phyloP scores from a whole-genome alignment of 2,329 filamentous ascomycete species.

The Blastomyces percursus region DNA sequence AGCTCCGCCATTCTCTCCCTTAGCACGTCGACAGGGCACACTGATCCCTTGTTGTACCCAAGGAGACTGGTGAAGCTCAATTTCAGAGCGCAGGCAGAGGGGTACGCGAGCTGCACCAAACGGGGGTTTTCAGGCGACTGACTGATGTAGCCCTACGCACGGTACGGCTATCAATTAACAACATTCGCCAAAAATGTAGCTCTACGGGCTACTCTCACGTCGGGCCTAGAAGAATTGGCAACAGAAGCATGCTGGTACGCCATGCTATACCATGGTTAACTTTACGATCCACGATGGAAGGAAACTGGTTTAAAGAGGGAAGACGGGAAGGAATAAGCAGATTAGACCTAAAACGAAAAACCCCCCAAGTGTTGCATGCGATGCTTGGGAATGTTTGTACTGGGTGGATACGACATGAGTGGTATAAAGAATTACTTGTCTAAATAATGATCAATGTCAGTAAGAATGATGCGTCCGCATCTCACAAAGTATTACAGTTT shows the following conservation, averaged over 20 bases:
- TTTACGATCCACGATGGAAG: neutral
- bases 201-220: too few relatives aligned
- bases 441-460: too few relatives aligned
- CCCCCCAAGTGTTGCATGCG: neutral
- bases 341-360: neutral
- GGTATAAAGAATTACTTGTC: too few relatives aligned
- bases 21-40: neutral
- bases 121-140: neutral
- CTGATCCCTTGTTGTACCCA: too few relatives aligned
- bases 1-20: too few relatives aligned
- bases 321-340: neutral
- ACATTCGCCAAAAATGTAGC: neutral
- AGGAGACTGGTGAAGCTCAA: neutral
- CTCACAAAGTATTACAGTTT: too few relatives aligned
- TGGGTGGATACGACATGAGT: neutral
- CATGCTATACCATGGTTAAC: neutral
- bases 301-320: neutral
- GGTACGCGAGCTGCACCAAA: neutral
- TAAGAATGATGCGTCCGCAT: too few relatives aligned
- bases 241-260: neutral
- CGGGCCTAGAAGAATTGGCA: neutral
- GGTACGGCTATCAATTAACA: neutral
- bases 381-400: neutral
- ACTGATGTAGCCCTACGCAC: neutral
- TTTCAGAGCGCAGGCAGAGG: neutral